A percentile compares a stretch with the other conserved stretches of the same genome.
These are phyloP conservation scores for Euphorbia peplus DNA, from an alignment of 345 rosid genomes.

Conservation along the genomic window DNA sequence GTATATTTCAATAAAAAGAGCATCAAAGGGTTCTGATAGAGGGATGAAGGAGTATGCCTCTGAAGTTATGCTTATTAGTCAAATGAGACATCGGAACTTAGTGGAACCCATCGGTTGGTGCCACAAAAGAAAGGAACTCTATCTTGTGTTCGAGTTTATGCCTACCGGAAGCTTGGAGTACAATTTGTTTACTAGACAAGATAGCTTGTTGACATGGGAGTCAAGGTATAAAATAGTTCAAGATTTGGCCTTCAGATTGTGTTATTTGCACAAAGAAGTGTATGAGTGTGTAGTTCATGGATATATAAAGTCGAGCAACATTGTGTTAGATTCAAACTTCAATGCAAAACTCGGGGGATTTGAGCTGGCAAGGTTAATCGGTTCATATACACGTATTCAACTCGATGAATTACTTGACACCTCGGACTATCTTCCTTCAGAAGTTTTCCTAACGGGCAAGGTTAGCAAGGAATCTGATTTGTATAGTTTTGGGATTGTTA, in stretches of 20 bases:
- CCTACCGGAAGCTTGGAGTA: not conserved
- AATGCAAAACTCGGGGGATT: not conserved
- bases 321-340: constrained; percentile 3
- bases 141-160: not conserved
- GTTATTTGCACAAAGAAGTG: not conserved
- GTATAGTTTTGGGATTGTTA: constrained; percentile 3
- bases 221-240: not conserved
- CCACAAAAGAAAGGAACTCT: not conserved
- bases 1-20: not conserved
- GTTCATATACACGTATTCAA: too few relatives aligned
- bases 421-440: not conserved
- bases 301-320: not conserved
- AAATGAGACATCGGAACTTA: not conserved
- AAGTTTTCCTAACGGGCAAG: not conserved
- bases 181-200: not conserved
- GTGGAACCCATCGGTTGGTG: not conserved
- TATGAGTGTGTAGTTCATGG: not conserved
- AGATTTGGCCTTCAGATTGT: not conserved
- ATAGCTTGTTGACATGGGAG: not conserved
- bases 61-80: not conserved
- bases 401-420: not conserved
- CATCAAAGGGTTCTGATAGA: not conserved
- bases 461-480: constrained; percentile 1
- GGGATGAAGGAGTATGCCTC: not conserved
- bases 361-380: not conserved